These are phyloP conservation scores for Priceomyces medius DNA, from an alignment of 805 yeast species.

Conservation along the genomic window DNA sequence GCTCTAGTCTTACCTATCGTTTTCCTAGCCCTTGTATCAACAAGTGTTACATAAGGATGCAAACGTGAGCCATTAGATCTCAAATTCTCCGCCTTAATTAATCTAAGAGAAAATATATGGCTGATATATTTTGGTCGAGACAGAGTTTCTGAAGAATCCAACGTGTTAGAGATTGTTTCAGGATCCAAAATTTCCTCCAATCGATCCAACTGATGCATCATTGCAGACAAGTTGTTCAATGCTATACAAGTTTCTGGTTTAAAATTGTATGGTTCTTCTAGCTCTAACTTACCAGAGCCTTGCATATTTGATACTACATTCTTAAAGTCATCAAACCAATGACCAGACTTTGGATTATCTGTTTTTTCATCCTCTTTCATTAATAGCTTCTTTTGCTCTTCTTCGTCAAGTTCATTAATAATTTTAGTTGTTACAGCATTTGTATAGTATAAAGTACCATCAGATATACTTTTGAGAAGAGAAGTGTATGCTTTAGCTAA, in stretches of 20 bases:
- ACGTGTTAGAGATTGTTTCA: conserved; percentile 47
- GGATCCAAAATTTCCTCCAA: conserved; percentile 61
- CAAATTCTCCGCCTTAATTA: conserved; percentile 64
- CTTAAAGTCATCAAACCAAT: conserved; percentile 55
- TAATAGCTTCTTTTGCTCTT: conserved; percentile 19
- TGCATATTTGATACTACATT: conserved; percentile 46
- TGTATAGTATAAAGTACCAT: conserved; percentile 55
- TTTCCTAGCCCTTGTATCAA: conserved; percentile 52
- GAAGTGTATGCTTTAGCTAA: conserved; percentile 59
- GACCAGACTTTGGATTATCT: conserved; percentile 20
- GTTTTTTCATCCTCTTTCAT: conserved; percentile 16
- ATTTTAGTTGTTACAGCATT: conserved; percentile 35
- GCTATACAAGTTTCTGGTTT: conserved; percentile 66
- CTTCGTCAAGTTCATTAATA: conserved; percentile 43
- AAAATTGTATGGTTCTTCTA: conserved; percentile 55
- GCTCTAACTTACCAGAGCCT: conserved; percentile 30
- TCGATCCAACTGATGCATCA: conserved; percentile 46
- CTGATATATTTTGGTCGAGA: conserved; percentile 34
- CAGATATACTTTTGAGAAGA: conserved; percentile 62
- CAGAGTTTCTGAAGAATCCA: conserved; percentile 34
- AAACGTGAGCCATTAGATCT: conserved; percentile 46
- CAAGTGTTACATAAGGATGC: conserved; percentile 61
- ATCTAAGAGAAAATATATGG: conserved; percentile 61
- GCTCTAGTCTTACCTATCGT: conserved; percentile 71
- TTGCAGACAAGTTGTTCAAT: conserved; percentile 62